Evolutionary conservation across 1,284 basidiomycete genomes (phyloP).

Genomic region (Somion occarium): DNA sequence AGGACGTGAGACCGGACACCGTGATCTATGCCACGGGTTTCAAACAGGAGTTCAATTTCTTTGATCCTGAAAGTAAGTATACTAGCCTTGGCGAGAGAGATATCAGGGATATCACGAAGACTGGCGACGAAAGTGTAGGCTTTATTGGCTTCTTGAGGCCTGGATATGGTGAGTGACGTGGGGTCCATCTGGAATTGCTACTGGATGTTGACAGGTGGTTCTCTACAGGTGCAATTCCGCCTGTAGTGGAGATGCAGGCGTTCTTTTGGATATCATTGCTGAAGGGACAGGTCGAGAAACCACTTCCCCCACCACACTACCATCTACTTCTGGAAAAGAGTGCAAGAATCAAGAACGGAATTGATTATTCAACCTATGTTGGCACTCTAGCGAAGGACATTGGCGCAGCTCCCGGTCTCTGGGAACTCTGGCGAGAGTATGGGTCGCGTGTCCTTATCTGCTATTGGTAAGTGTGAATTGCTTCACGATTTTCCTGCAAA

Average conservation of each 20-base stretch:
- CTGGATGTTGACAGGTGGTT: neutral
- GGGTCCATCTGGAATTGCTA: neutral
- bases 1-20: constrained; percentile 43
- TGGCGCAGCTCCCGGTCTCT: constrained; percentile 48
- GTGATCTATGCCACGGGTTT: constrained; percentile 54
- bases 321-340: constrained; percentile 50
- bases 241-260: constrained; percentile 61
- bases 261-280: constrained; percentile 59
- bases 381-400: constrained; percentile 59
- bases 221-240: constrained; percentile 55
- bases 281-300: constrained; percentile 37
- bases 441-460: constrained; percentile 50
- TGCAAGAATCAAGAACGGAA: constrained; percentile 59
- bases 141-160: constrained; percentile 65
- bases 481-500: neutral
- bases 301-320: constrained; percentile 49
- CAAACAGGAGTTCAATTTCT: constrained; percentile 46
- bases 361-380: constrained; percentile 53
- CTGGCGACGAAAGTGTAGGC: constrained; percentile 45
- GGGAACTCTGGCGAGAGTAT: constrained; percentile 43
- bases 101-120: constrained; percentile 46
- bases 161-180: constrained; percentile 48
- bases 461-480: constrained; percentile 43
- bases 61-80: constrained; percentile 42
- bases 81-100: constrained; percentile 45